These are phyloP conservation scores for Quercus robur DNA, from an alignment of 306 rosid species.

Conservation along the genomic window DNA sequence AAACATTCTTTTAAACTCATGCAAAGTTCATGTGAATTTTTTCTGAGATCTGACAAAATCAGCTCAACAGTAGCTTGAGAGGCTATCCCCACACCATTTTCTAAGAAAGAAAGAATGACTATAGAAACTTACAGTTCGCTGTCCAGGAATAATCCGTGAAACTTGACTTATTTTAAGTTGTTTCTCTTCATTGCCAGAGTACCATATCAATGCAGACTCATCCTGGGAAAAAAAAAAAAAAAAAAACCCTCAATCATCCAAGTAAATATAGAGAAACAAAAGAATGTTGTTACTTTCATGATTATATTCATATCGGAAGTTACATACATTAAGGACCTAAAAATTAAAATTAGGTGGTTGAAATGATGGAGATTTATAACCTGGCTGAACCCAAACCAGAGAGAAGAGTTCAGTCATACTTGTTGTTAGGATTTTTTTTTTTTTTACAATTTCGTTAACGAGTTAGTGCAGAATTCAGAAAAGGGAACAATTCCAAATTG, in stretches of 20 bases:
- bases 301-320: constrained; percentile 4
- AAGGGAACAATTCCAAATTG: constrained; percentile 7
- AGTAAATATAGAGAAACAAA: constrained; percentile 24
- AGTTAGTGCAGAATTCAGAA: constrained; percentile 4
- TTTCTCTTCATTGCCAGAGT: constrained; percentile 86
- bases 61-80: constrained; percentile 16
- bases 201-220: constrained; percentile 84
- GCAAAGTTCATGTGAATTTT: constrained; percentile 11
- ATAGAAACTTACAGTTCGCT: constrained; percentile 85
- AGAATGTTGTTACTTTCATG: not conserved
- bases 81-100: constrained; percentile 7
- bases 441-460: constrained; percentile 5
- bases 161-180: constrained; percentile 70
- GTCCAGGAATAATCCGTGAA: constrained; percentile 90
- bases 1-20: constrained; percentile 8
- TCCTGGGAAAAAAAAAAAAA: constrained; percentile 49
- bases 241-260: constrained; percentile 7
- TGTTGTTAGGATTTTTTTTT: not conserved
- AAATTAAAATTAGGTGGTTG: constrained; percentile 12
- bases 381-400: constrained; percentile 20
- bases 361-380: not conserved
- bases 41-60: constrained; percentile 3
- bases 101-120: not conserved
- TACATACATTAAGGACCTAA: not conserved
- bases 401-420: constrained; percentile 7